Conservation (phyloP, 2,329 filamentous ascomycete species). For the Cercospora zeina region DNA sequence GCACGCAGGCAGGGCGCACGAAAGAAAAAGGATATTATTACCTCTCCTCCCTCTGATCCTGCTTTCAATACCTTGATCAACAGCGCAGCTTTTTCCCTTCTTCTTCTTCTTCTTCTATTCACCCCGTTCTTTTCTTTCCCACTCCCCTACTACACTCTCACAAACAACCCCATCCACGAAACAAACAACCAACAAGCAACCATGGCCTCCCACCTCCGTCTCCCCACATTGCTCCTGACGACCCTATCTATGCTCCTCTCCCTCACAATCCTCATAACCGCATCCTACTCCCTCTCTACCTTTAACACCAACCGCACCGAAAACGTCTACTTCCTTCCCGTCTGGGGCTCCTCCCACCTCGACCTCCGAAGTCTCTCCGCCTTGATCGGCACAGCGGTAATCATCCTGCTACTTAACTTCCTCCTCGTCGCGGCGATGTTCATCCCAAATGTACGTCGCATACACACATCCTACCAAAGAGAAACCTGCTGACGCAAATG, state of each 20-base stretch:
- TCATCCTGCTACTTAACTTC: conserved; percentile 44
- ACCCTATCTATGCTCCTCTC: conserved; percentile 43
- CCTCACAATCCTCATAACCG: conserved; percentile 47
- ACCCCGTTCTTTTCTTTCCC: too few species aligned
- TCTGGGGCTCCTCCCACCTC: conserved; percentile 51
- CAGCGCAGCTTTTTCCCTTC: too few species aligned
- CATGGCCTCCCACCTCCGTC: conserved; percentile 30
- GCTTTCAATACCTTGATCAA: not conserved
- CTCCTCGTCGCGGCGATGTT: conserved; percentile 42
- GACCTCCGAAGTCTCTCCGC: conserved; percentile 47
- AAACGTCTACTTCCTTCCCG: conserved; percentile 52
- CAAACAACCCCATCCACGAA: not conserved
- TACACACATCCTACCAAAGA: too few species aligned
- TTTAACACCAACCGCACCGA: conserved; percentile 47
- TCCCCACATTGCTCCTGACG: conserved; percentile 32
- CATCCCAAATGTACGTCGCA: conserved; percentile 36
- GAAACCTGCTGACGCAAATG: too few species aligned
- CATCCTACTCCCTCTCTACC: conserved; percentile 46
- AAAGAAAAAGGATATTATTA: too few species aligned
- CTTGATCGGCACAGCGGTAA: conserved; percentile 43
- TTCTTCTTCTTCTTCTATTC: too few species aligned
- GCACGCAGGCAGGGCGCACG: too few species aligned
- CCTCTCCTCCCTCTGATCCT: too few species aligned
- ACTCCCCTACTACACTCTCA: too few species aligned
- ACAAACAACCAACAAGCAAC: not conserved